Percentiles rank a stretch among this genome's conserved stretches.
Conservation (phyloP, 176 grass and related monocot genomes). For the Hsuehochloa calcarea region DNA sequence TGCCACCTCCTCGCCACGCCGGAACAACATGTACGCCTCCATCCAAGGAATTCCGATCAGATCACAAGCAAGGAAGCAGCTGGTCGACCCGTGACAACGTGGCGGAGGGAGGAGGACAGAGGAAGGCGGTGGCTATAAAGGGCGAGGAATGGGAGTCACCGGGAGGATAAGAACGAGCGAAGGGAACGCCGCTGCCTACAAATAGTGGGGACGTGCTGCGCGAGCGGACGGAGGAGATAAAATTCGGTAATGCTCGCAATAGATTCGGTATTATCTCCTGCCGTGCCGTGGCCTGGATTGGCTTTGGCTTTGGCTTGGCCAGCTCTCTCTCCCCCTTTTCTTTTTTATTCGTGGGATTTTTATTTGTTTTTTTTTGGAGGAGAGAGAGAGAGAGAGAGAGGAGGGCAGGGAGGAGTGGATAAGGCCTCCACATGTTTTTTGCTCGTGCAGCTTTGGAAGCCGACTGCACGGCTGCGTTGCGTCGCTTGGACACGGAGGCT, state of each 20-base stretch:
- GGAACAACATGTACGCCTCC: conserved; percentile 40
- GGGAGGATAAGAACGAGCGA: conserved; percentile 42
- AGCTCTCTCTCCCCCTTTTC: background rate
- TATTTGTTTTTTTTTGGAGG: background rate
- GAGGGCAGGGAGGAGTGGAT: conserved; percentile 31
- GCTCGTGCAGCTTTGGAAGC: background rate
- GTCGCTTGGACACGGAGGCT: background rate
- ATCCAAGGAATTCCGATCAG: conserved; percentile 18
- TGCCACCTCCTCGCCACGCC: background rate
- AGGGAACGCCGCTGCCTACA: background rate
- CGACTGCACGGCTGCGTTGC: conserved; percentile 6
- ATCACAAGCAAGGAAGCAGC: background rate
- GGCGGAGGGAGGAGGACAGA: background rate
- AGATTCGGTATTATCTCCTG: conserved; percentile 46
- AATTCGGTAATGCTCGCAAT: background rate
- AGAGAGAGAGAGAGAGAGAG: too few relatives aligned
- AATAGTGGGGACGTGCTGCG: background rate
- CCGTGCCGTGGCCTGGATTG: background rate
- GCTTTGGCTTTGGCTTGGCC: too few relatives aligned
- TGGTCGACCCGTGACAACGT: background rate
- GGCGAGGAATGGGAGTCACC: background rate
- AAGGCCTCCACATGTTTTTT: conserved; percentile 52
- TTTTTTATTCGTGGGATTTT: background rate
- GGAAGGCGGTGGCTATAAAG: background rate
- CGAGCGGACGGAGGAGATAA: conserved; percentile 28